Conservation (phyloP, 495 filamentous ascomycete species). For the Tirmania nivea region DNA sequence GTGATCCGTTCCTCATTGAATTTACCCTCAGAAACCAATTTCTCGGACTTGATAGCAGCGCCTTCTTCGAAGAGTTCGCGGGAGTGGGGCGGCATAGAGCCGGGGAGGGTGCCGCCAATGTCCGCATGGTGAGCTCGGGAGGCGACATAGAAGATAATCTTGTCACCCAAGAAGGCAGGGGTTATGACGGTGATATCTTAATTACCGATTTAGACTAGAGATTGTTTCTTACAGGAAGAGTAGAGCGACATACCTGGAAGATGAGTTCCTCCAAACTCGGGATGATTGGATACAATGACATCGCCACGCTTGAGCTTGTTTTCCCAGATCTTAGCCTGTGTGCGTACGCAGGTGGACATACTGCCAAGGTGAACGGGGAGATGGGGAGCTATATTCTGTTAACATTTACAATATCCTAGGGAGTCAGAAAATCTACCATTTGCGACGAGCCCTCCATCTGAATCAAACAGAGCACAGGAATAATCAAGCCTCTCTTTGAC, state of each 20-base stretch:
- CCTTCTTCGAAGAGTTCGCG: constrained; percentile 88
- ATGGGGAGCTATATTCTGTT: constrained; percentile 41
- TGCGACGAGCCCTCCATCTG: constrained; percentile 73
- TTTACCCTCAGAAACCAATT: constrained; percentile 70
- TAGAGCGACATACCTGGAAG: constrained; percentile 10
- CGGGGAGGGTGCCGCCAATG: constrained; percentile 87
- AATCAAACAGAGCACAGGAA: constrained; percentile 86
- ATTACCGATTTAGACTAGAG: constrained; percentile 10
- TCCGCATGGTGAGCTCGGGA: constrained; percentile 91
- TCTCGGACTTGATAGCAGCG: constrained; percentile 80
- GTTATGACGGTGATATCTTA: constrained; percentile 85
- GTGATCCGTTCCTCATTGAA: constrained; percentile 78
- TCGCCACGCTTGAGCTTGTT: constrained; percentile 77
- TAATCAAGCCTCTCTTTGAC: constrained; percentile 96
- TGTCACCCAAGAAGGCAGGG: constrained; percentile 68
- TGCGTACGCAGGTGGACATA: constrained; percentile 89
- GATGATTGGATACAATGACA: constrained; percentile 89
- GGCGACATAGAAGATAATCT: constrained; percentile 92
- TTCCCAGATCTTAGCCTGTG: constrained; percentile 82
- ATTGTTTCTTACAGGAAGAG: neutral
- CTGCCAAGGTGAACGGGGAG: constrained; percentile 77
- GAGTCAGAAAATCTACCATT: constrained; percentile 33
- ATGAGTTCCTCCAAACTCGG: constrained; percentile 75
- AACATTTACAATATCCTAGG: neutral
- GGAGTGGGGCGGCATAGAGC: constrained; percentile 91